A percentile compares a stretch with the other conserved stretches of the same genome.
Conservation (phyloP, 2,329 filamentous ascomycete genomes). For the Aspergillus candidus region DNA sequence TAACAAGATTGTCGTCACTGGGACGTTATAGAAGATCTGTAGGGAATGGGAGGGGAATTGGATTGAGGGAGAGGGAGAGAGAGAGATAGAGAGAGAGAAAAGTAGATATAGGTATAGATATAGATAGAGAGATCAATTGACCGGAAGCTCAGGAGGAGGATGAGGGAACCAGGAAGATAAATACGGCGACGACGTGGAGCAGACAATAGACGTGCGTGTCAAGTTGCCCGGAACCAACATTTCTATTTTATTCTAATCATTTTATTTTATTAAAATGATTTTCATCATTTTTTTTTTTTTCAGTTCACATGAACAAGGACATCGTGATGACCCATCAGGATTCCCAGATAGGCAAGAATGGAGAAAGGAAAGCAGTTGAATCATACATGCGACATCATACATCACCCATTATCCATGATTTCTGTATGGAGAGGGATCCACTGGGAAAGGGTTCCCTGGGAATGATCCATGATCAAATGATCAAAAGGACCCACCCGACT, state of each 20-base stretch:
- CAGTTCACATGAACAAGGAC: conserved; percentile 28
- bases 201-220: no score
- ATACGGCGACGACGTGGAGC: background rate
- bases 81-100: background rate
- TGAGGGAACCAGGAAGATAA: background rate
- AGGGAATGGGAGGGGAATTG: background rate
- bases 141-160: background rate
- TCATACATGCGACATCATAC: background rate
- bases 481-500: no score
- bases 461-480: background rate
- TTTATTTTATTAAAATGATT: conserved; percentile 8
- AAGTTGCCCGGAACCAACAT: background rate
- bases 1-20: background rate
- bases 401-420: background rate
- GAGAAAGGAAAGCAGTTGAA: background rate
- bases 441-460: background rate
- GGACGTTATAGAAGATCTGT: background rate
- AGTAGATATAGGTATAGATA: background rate
- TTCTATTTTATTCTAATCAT: background rate
- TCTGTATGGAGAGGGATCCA: no score
- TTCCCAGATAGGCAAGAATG: conserved; percentile 6
- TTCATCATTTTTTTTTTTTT: conserved; percentile 17
- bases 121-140: background rate
- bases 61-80: conserved; percentile 1
- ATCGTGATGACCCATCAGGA: conserved; percentile 11